Percentiles rank a stretch among this genome's conserved stretches.
These are phyloP conservation scores for Falciphora oryzae DNA, from an alignment of 2,329 filamentous ascomycete genomes.

Conservation along the genomic window DNA sequence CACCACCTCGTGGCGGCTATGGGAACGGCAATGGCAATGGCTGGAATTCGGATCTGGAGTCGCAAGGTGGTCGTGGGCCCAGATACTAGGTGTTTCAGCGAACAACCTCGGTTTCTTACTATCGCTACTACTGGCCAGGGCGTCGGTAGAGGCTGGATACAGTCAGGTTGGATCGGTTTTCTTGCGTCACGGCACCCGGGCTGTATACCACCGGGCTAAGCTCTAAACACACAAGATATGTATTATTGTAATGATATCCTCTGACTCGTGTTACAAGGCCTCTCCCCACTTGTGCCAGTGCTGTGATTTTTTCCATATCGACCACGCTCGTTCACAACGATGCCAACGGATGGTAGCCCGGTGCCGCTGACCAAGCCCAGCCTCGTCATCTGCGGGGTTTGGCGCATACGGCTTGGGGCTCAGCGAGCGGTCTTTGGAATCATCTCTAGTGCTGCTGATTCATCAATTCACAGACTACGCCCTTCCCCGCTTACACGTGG, in stretches of 20 bases:
- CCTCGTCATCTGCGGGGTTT: neutral
- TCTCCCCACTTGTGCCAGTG: neutral
- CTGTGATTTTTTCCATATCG: neutral
- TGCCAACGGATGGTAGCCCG: too few species aligned
- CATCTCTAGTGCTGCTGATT: neutral
- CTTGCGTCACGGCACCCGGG: neutral
- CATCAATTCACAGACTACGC: neutral
- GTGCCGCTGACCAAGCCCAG: too few species aligned
- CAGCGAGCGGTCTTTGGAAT: too few species aligned
- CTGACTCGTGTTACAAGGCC: neutral
- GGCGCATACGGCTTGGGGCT: neutral
- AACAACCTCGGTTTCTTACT: neutral
- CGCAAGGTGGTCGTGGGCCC: conserved; percentile 14
- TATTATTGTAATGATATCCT: conserved; percentile 1
- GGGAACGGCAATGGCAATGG: conserved; percentile 1
- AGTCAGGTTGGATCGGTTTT: neutral
- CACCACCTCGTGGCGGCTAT: conserved; percentile 4
- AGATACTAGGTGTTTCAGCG: conserved; percentile 13
- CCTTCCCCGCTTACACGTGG: neutral
- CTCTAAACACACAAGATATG: neutral
- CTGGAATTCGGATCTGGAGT: conserved; percentile 18
- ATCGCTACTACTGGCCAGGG: neutral
- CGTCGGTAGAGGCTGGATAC: neutral
- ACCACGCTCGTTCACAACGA: neutral
- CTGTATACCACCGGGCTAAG: neutral